Evolutionary conservation across 805 yeast species (phyloP).

Genomic region (Lipomyces yamanashiensis): DNA sequence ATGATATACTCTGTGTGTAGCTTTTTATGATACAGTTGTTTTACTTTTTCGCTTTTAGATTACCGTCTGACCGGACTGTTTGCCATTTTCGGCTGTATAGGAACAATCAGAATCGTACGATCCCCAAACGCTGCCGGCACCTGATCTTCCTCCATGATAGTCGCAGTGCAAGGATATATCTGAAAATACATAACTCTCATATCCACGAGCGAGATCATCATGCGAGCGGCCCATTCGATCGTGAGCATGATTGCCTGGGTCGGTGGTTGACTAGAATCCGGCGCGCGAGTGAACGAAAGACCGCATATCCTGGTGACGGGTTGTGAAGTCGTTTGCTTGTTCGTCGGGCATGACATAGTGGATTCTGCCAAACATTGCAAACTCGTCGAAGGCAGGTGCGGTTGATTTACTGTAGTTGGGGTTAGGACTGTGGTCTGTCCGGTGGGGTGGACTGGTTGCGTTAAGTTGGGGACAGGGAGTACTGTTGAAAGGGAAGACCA

Average conservation of each 20-base stretch:
- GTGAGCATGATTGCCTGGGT: slow-evolving; percentile 9
- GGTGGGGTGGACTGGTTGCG: neutral
- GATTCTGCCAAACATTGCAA: slow-evolving; percentile 21
- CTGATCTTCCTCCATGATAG: slow-evolving; percentile 9
- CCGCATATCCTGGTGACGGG: neutral
- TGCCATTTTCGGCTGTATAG: neutral
- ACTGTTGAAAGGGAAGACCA: slow-evolving; percentile 16
- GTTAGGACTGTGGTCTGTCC: neutral
- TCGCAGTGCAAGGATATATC: slow-evolving; percentile 18
- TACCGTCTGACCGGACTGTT: neutral
- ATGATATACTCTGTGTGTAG: neutral
- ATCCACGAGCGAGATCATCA: slow-evolving; percentile 17
- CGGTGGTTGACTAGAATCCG: neutral
- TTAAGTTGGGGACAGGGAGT: neutral
- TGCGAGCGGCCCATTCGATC: slow-evolving; percentile 18
- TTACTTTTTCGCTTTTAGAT: no score
- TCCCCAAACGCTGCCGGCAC: neutral
- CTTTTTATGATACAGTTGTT: no score
- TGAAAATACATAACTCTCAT: slow-evolving; percentile 20
- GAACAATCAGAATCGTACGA: neutral
- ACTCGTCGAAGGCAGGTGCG: slow-evolving; percentile 8
- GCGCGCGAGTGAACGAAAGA: neutral
- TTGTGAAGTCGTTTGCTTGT: neutral
- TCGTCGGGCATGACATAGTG: slow-evolving; percentile 17
- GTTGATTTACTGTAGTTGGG: neutral